Evolutionary conservation across 208 protist genomes (phyloP).

Genomic region (Angomonas desouzai): DNA sequence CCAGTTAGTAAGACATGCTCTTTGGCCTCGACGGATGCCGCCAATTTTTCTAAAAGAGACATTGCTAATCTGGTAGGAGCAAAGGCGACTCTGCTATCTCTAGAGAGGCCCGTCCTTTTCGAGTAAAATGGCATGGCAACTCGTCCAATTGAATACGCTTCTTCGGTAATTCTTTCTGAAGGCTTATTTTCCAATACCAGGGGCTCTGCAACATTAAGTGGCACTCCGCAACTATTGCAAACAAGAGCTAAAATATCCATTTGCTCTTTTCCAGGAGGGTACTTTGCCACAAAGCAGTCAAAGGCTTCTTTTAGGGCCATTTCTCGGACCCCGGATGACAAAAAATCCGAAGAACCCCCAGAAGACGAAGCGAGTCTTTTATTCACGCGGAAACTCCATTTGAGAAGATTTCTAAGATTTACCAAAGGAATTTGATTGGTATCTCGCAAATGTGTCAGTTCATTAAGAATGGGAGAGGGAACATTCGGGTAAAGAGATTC

Average conservation of each 20-base stretch:
- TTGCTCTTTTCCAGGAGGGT: constrained; percentile 49
- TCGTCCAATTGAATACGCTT: constrained; percentile 62
- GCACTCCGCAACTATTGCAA: constrained; percentile 52
- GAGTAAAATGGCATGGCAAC: constrained; percentile 48
- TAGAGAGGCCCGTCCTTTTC: constrained; percentile 18
- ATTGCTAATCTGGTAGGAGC: constrained; percentile 93
- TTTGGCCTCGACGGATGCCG: constrained; percentile 73
- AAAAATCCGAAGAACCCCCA: constrained; percentile 27
- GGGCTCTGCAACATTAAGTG: constrained; percentile 53
- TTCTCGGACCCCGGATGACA: constrained; percentile 81
- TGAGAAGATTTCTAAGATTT: constrained; percentile 86
- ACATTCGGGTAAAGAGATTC: constrained; percentile 39
- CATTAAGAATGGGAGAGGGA: constrained; percentile 35
- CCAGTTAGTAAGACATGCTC: constrained; percentile 98
- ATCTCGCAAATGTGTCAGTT: constrained; percentile 32
- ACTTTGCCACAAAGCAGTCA: constrained; percentile 88
- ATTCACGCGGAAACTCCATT: constrained; percentile 90
- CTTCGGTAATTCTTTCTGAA: constrained; percentile 30
- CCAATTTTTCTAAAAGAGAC: constrained; percentile 94
- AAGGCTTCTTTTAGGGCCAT: constrained; percentile 92
- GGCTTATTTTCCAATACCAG: constrained; percentile 69
- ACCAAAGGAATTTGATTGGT: constrained; percentile 29
- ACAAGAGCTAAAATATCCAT: constrained; percentile 31
- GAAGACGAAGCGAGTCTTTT: constrained; percentile 25
- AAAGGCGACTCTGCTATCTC: constrained; percentile 86